Evolutionary conservation across 495 filamentous ascomycete species (phyloP), one percentile per base, ranked within the genome.

Genomic region (Trichoderma orchidacearum): DNA sequence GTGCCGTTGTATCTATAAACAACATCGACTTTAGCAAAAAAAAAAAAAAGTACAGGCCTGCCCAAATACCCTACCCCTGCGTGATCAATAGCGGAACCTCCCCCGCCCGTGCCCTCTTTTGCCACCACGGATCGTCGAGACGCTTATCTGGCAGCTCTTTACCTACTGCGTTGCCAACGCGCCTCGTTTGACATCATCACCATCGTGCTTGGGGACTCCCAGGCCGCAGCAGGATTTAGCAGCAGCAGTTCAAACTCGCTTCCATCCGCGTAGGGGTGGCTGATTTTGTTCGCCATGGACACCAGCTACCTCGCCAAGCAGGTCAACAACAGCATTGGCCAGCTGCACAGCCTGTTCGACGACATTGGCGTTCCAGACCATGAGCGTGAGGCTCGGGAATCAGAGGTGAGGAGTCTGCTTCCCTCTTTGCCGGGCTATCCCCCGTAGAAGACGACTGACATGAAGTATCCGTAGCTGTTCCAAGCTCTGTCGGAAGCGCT

Each of bases 341-440:
- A 95, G 70, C 77, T 99, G 48, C 91, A 96, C 72, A 86, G 85
- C 41, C 78, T 96, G 51, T 99, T 94, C 64, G 93, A 97, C 69
- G 92, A 97, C 60, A 96, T 99, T 62, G 93, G 93, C 32, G 84
- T 99, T 41, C 78, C 90, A 17, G 81, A 71, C 64, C 88, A 94
- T 82, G 93, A 96, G 71, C 84, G 94, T 59, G 90, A 96, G 58
- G 75, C 79, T 4, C 78, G 94, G 57, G 90, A 97, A 67, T 76
- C 86, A 63, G 85, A 94, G 80, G 89, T 95, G 72, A 61, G 76
- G 69, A 58, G 34, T 21, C 28, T 13, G 12, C 28, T 3, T 52
- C 17, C 17, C 23, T 17, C 4, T n/a, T 25, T 13, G n/a, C 32
- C 27, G 17, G 30, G n/a, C 51, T 7, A 25, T n/a, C 3, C 18